Base-by-base conservation (phyloP, 768 basidiomycete species). In the Aureoboletus auriporus region DNA sequence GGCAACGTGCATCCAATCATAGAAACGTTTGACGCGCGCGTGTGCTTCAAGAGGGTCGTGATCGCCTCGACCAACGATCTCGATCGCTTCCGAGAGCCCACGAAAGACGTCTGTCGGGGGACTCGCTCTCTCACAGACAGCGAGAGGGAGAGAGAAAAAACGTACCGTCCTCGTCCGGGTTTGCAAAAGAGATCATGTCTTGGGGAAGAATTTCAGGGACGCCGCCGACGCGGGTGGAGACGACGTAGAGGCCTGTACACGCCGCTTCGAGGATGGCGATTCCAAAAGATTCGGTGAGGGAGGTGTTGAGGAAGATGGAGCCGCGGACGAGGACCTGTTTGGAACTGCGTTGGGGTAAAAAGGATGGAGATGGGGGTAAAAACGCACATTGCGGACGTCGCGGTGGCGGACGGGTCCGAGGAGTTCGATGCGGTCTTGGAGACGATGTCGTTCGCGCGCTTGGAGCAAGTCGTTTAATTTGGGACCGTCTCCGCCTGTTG, bases 231-330 rank as follows among this genome's bases (percentile, higher is more conserved):
- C 84, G 82, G 0, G 96, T 98, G 36, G 86, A 86, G 42, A 98
- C 95, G 42, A 97, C 87, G 61, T 95, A 95, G 13, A 97, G 75
- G 1, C 96, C 95, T 0, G 92, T 83, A 54, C 90, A 94, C 0
- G 96, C 96, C 0, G 95, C 96, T 71, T 99, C 96, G 37, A 99
- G 78, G 54, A 95, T 93, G n/a, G 89, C 90, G 55, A 95, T 98
- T 0, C 96, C 95, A 56, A 98, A 99, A 0, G 96, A 81, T 64
- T 98, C 96, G 1, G 95, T 98, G 23, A 98, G 76, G 0, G 93
- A 94, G 0, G 96, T 94, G 61, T 94, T 96, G 73, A 99, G 75
- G 69, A 87, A 99, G 51, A 99, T 93, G 11, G 89, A 77, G 1
- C 94, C 96, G 37, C 82, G 83, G 7, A 75, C 74, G 10, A 99